Evolutionary conservation across 352 stramenopile species (phyloP).

Genomic region (Globisporangium alternatum): DNA sequence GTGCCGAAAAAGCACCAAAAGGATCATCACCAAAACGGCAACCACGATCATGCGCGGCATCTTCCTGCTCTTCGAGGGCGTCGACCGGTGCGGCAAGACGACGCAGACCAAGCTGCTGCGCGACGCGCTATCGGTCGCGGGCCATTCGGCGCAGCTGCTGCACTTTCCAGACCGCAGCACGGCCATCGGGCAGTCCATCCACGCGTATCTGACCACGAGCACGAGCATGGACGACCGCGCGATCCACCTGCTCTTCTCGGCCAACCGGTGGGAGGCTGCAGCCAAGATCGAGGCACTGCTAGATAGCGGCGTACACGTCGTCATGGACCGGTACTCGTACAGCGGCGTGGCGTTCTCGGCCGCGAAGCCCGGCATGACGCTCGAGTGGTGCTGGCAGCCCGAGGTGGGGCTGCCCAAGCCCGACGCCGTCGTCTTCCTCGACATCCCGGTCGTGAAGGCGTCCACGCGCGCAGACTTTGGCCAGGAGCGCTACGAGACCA

Average conservation of each 20-base stretch:
- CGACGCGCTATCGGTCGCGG: conserved; percentile 38
- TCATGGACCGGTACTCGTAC: conserved; percentile 98
- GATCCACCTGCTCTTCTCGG: conserved; percentile 99
- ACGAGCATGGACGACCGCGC: conserved; percentile 94
- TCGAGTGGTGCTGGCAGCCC: conserved; percentile 98
- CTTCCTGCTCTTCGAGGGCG: conserved; percentile 99
- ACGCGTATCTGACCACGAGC: conserved; percentile 93
- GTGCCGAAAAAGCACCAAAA: too few species aligned
- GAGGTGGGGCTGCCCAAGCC: conserved; percentile 96
- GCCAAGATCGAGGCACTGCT: conserved; percentile 67
- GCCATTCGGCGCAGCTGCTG: conserved; percentile 43
- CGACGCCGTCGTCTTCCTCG: conserved; percentile 97
- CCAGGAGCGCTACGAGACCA: conserved; percentile 90
- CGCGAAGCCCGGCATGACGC: conserved; percentile 91
- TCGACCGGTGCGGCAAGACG: conserved; percentile 99
- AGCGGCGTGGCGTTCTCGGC: conserved; percentile 98
- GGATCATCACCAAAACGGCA: too few species aligned
- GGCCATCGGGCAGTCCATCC: conserved; percentile 95
- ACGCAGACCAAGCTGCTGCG: conserved; percentile 95
- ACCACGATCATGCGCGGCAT: conserved; percentile 69
- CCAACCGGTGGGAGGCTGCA: conserved; percentile 98
- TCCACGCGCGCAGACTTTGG: conserved; percentile 92
- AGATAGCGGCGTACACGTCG: conserved; percentile 84
- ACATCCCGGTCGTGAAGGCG: conserved; percentile 91
- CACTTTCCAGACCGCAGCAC: conserved; percentile 86